A percentile compares a stretch with the other conserved stretches of the same genome.
Evolutionary conservation across 1,139 yeast species (phyloP).

Genomic region (Meyerozyma athensensis): DNA sequence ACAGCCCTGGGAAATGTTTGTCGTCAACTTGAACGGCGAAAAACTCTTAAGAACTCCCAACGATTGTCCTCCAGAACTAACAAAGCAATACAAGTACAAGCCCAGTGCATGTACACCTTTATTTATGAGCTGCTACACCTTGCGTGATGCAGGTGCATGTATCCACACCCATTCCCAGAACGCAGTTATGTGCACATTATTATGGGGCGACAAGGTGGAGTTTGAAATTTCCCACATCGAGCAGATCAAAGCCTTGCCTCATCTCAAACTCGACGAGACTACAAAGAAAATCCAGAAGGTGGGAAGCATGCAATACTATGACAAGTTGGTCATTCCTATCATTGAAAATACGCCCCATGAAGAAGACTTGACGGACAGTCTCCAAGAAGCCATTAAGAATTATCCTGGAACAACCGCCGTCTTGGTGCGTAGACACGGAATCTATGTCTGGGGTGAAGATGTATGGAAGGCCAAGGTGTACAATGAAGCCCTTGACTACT

Average conservation of each 20-base stretch:
- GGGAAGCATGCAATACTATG: slow-evolving; percentile 69
- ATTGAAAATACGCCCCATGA: slow-evolving; percentile 89
- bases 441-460: slow-evolving; percentile 91
- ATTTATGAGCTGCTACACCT: slow-evolving; percentile 69
- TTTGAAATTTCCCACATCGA: slow-evolving; percentile 79
- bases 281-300: slow-evolving; percentile 50
- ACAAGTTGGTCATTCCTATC: slow-evolving; percentile 78
- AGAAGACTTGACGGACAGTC: slow-evolving; percentile 69
- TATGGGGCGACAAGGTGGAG: slow-evolving; percentile 56
- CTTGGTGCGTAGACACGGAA: slow-evolving; percentile 88
- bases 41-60: slow-evolving; percentile 59
- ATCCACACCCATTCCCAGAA: slow-evolving; percentile 91
- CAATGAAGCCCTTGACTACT: slow-evolving; percentile 89
- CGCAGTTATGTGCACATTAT: slow-evolving; percentile 76
- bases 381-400: slow-evolving; percentile 56
- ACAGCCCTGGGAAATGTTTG: slow-evolving; percentile 78
- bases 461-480: slow-evolving; percentile 91
- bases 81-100: slow-evolving; percentile 49
- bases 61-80: slow-evolving; percentile 34
- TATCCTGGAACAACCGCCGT: slow-evolving; percentile 84
- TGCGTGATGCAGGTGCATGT: slow-evolving; percentile 84
- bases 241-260: slow-evolving; percentile 89
- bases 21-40: slow-evolving; percentile 54
- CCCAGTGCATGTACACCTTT: slow-evolving; percentile 94
- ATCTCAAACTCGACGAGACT: slow-evolving; percentile 23